Evolutionary conservation across 768 basidiomycete species (phyloP), one percentile per base, ranked within the genome.

Genomic region (Suillus fuscotomentosus): DNA sequence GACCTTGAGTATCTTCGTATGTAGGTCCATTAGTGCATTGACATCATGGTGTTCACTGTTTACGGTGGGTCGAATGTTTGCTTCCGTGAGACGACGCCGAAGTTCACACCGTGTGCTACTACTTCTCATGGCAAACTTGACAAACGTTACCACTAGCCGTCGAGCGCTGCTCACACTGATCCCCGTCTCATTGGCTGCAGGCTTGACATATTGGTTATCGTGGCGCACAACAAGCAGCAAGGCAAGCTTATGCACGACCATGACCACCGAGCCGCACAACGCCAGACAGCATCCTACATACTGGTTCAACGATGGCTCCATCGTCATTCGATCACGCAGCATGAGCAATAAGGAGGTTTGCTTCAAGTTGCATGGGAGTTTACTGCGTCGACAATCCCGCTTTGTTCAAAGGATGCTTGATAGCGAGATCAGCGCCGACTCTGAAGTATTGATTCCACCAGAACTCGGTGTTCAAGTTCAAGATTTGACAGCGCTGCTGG

Each of bases 231-330:
- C 24, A 55, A 42, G 36, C 20, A 47, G 67, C 62, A 53, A 15
- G 20, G 50, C 45, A 41, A 31, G 8, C 20, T 42, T 31, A 59
- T 38, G 10, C 27, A 60, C 55, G 24, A 41, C 42, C n/a, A 54
- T 42, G 42, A 42, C 17, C 39, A 7, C 57, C 17, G 57, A 42
- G n/a, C 24, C 34, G 13, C 63, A 45, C 34, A 65, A 59, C 22
- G 41, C 20, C 17, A 62, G 62, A 24, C 75, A 67, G 50, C 86
- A 89, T 70, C 80, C 82, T 0, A 73, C 75, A 27, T 88, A 84
- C 71, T 91, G 88, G 88, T 85, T 90, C 67, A 79, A 86, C 41
- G 89, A 91, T 69, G 90, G 86, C 64, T 85, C 85, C 22, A 71
- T 89, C 14, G 73, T 88, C 38, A 70, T 91, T 42, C 77, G 76